Conservation (phyloP, 2,329 filamentous ascomycete species). For the Nannizziopsis arthrosporioides region DNA sequence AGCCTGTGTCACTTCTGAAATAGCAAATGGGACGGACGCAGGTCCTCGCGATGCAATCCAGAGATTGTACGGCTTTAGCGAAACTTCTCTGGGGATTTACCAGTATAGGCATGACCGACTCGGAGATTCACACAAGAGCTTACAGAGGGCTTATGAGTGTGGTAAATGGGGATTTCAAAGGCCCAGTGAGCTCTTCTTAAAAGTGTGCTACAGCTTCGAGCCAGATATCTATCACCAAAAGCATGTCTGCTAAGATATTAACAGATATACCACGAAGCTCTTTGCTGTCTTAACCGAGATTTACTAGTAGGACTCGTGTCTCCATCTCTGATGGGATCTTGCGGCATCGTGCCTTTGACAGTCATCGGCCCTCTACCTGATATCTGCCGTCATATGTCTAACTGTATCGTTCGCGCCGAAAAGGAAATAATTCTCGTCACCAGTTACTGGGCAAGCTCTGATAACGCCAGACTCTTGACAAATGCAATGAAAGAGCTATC, state of each 20-base stretch:
- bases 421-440: constrained; percentile 63
- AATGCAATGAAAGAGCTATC: constrained; percentile 60
- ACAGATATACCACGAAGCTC: constrained; percentile 55
- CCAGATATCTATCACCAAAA: background rate
- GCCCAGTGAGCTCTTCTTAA: constrained; percentile 58
- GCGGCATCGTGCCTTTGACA: constrained; percentile 55
- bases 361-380: constrained; percentile 60
- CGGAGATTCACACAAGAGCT: constrained; percentile 21
- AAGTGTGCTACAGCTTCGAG: constrained; percentile 28
- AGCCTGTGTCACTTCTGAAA: constrained; percentile 46
- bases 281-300: constrained; percentile 34
- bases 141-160: constrained; percentile 47
- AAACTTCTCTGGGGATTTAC: background rate
- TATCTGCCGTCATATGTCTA: constrained; percentile 61
- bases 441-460: constrained; percentile 62
- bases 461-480: constrained; percentile 55
- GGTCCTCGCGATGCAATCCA: constrained; percentile 46
- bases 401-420: constrained; percentile 61
- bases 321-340: constrained; percentile 48
- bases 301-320: constrained; percentile 42
- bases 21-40: constrained; percentile 44
- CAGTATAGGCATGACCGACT: background rate
- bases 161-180: constrained; percentile 54
- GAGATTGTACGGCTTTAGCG: constrained; percentile 39
- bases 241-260: background rate